phyloP scores from a whole-genome alignment of 2,329 filamentous ascomycete genomes.

The Trichophyton verrucosum region DNA sequence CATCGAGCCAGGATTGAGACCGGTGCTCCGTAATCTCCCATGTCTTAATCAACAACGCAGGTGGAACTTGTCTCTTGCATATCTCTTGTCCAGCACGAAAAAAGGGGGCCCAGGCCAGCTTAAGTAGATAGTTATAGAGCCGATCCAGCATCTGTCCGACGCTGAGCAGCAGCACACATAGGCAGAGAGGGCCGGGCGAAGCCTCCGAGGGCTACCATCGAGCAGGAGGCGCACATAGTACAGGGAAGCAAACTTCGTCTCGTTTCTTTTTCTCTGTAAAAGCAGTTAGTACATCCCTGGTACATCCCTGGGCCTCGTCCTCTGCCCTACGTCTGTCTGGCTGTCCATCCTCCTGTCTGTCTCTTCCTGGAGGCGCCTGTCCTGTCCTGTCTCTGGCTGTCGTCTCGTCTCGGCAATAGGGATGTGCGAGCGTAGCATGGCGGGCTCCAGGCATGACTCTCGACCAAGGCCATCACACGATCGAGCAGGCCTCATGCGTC shows the following conservation, averaged over 20 bases:
- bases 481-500: background rate
- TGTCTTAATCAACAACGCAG: too few relatives aligned
- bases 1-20: too few relatives aligned
- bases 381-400: background rate
- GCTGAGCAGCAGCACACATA: background rate
- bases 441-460: background rate
- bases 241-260: background rate
- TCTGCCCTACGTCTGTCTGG: background rate
- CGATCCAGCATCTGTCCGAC: background rate
- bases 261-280: background rate
- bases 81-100: background rate
- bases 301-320: too few relatives aligned
- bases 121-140: background rate
- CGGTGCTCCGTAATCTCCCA: too few relatives aligned
- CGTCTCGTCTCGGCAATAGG: background rate
- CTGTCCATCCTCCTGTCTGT: background rate
- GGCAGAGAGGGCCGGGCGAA: too few relatives aligned
- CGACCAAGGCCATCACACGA: background rate
- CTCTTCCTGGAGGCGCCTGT: background rate
- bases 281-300: too few relatives aligned
- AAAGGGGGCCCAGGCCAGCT: background rate
- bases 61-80: too few relatives aligned
- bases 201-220: background rate
- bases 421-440: background rate
- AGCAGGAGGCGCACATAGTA: constrained; percentile 1